phyloP scores from a whole-genome alignment of 176 grass and related monocot species.

The Pontederia crassipes region DNA sequence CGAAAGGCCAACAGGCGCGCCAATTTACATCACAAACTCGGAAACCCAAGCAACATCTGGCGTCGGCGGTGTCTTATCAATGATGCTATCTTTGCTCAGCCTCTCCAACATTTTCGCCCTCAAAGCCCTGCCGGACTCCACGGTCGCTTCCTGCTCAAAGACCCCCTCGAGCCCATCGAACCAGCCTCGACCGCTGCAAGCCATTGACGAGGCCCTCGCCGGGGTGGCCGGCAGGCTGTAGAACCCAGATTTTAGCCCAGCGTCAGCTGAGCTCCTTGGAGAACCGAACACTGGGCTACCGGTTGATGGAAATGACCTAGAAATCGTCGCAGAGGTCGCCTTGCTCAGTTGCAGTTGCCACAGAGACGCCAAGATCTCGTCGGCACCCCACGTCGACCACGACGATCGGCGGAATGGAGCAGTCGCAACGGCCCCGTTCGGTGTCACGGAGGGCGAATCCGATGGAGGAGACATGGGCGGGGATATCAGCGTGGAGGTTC shows the following conservation, averaged over 20 bases:
- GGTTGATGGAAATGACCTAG: background rate
- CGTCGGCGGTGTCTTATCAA: background rate
- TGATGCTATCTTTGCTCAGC: constrained; percentile 3
- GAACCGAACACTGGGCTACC: background rate
- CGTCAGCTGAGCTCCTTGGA: background rate
- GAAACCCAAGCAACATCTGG: constrained; percentile 1
- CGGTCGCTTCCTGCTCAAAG: background rate
- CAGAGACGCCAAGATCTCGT: constrained; percentile 6
- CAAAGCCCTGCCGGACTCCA: constrained; percentile 7
- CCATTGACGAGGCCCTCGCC: background rate
- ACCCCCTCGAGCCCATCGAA: background rate
- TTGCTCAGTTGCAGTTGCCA: background rate
- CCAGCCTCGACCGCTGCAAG: background rate
- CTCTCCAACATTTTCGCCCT: constrained; percentile 9
- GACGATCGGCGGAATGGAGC: background rate
- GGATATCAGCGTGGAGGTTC: background rate
- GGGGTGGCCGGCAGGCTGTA: constrained; percentile 4
- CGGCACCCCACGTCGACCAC: background rate
- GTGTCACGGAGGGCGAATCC: background rate
- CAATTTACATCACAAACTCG: background rate
- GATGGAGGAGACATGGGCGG: background rate
- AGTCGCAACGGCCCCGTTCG: background rate
- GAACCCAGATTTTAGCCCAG: background rate
- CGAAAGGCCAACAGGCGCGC: too few relatives aligned
- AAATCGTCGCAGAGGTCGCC: background rate